Evolutionary conservation across 1,284 basidiomycete species (phyloP).

Genomic region (Gomphus sp.): DNA sequence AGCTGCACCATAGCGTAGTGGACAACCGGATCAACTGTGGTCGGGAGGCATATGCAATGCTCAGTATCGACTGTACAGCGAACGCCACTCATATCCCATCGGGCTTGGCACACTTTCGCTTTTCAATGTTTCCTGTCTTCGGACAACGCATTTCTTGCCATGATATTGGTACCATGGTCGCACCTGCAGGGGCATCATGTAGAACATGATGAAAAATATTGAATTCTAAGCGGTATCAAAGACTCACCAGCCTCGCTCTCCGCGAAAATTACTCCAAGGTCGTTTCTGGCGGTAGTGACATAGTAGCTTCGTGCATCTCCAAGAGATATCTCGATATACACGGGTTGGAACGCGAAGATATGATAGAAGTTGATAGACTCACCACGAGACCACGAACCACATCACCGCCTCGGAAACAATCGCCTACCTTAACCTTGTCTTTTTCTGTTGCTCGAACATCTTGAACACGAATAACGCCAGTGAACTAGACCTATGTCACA

Average conservation of each 20-base stretch:
- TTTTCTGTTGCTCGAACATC: constrained; percentile 92
- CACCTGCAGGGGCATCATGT: constrained; percentile 43
- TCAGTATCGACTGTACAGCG: no score
- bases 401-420: constrained; percentile 95
- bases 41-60: no score
- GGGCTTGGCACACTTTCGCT: constrained; percentile 86
- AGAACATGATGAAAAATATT: background rate
- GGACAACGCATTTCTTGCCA: constrained; percentile 93
- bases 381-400: constrained; percentile 91
- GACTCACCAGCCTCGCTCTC: constrained; percentile 67
- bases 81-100: constrained; percentile 37
- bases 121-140: constrained; percentile 72
- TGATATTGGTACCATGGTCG: constrained; percentile 74
- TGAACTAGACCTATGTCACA: constrained; percentile 37
- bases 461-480: constrained; percentile 83
- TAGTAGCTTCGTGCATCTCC: constrained; percentile 94
- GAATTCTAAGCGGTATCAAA: background rate
- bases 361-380: background rate
- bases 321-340: constrained; percentile 63
- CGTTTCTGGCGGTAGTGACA: constrained; percentile 89
- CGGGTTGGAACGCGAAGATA: background rate
- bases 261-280: constrained; percentile 87
- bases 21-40: no score
- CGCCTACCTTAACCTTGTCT: constrained; percentile 86
- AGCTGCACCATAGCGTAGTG: no score